A percentile compares a stretch with the other conserved stretches of the same genome.
These are phyloP conservation scores for Pecoramyces ruminantium DNA, from an alignment of 192 early-diverging fungal genomes.

Conservation along the genomic window DNA sequence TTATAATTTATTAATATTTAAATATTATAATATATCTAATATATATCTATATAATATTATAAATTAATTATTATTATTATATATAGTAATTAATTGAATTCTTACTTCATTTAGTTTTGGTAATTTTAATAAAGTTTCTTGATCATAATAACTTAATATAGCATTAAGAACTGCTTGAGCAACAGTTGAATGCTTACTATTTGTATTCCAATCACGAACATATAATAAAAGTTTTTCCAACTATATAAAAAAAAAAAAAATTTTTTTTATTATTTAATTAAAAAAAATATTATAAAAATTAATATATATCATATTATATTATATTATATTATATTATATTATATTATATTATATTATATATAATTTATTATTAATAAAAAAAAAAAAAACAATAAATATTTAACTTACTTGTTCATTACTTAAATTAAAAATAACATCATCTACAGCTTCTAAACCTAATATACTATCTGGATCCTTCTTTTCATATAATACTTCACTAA, in stretches of 20 bases:
- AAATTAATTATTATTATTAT: too few species aligned
- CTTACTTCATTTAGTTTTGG: conserved; percentile 53
- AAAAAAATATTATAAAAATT: too few species aligned
- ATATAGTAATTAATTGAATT: too few species aligned
- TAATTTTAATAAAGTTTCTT: conserved; percentile 52
- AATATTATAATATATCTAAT: too few species aligned
- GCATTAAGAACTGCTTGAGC: conserved; percentile 73
- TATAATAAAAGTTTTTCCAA: conserved; percentile 67
- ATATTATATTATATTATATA: too few species aligned
- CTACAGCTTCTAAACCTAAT: neutral
- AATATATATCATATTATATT: neutral
- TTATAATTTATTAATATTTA: too few species aligned
- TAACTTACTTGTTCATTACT: neutral
- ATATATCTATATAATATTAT: too few species aligned
- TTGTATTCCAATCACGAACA: conserved; percentile 91
- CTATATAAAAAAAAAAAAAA: conserved; percentile 24
- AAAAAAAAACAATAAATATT: too few species aligned
- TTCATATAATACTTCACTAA: conserved; percentile 33
- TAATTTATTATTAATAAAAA: too few species aligned
- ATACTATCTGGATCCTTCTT: neutral
- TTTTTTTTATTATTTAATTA: too few species aligned
- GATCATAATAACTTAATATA: conserved; percentile 45
- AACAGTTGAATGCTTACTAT: conserved; percentile 52
- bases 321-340: neutral
- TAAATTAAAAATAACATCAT: conserved; percentile 4